A percentile compares a stretch with the other conserved stretches of the same genome.
phyloP scores from a whole-genome alignment of 768 basidiomycete genomes.

The Kwoniella sp. region DNA sequence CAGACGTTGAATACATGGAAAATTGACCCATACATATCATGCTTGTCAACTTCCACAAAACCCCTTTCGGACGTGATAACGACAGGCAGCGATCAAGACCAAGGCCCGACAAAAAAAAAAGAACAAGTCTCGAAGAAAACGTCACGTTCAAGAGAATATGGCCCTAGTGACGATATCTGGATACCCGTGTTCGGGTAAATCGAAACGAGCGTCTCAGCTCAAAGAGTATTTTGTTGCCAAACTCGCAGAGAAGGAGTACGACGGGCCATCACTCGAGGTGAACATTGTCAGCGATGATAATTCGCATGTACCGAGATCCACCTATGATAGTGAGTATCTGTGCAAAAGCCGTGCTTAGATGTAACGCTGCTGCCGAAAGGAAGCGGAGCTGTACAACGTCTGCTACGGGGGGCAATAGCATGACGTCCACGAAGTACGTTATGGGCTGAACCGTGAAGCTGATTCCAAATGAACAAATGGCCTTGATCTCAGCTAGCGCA shows the following conservation, averaged over 20 bases:
- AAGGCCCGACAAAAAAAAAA: too few relatives aligned
- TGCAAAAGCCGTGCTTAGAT: not conserved
- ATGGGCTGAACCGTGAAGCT: not conserved
- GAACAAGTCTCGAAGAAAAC: too few relatives aligned
- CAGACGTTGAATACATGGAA: too few relatives aligned
- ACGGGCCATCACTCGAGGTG: conserved; percentile 62
- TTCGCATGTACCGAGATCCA: conserved; percentile 66
- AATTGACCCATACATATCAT: too few relatives aligned
- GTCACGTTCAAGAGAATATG: too few relatives aligned
- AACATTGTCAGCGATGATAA: conserved; percentile 72
- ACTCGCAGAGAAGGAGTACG: conserved; percentile 62
- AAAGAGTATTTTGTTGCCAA: conserved; percentile 63
- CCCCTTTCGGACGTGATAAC: too few relatives aligned
- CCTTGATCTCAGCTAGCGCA: conserved; percentile 64
- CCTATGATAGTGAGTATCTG: conserved; percentile 69
- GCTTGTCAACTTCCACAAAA: too few relatives aligned
- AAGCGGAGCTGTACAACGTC: not conserved
- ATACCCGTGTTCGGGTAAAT: conserved; percentile 85
- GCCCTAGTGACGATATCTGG: conserved; percentile 90
- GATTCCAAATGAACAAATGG: too few relatives aligned
- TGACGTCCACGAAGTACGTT: not conserved
- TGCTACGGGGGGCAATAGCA: not conserved
- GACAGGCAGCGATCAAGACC: too few relatives aligned
- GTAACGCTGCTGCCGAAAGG: not conserved
- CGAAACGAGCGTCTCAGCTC: conserved; percentile 70